A percentile compares a stretch with the other conserved stretches of the same genome.
phyloP scores from a whole-genome alignment of 1,139 yeast species.

The Suhomyces maxii region DNA sequence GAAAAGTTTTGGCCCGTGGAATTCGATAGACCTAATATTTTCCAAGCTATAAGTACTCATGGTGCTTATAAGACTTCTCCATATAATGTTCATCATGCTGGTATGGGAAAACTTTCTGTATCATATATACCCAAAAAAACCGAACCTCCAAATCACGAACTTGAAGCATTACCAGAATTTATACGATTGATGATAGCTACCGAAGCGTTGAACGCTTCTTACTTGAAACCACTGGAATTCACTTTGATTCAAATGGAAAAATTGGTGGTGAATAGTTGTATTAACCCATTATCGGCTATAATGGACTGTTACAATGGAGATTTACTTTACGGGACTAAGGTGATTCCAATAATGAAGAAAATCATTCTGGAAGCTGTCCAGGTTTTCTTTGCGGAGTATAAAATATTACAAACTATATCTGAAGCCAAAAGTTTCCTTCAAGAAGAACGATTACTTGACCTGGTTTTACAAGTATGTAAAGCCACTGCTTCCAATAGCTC shows the following conservation, averaged over 20 bases:
- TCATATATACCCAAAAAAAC: slow-evolving; percentile 27
- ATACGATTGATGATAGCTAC: slow-evolving; percentile 32
- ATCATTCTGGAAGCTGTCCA: slow-evolving; percentile 50
- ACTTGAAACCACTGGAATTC: slow-evolving; percentile 54
- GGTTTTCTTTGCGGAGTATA: slow-evolving; percentile 40
- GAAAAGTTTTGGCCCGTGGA: slow-evolving; percentile 54
- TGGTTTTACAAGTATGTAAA: slow-evolving; percentile 49
- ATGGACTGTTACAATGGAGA: slow-evolving; percentile 75
- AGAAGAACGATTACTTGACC: slow-evolving; percentile 42
- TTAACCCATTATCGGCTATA: slow-evolving; percentile 73
- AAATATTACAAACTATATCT: slow-evolving; percentile 30
- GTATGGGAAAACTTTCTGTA: slow-evolving; percentile 59
- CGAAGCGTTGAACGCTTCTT: slow-evolving; percentile 41
- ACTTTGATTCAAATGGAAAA: slow-evolving; percentile 70
- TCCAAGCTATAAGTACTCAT: slow-evolving; percentile 78
- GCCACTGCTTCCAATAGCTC: slow-evolving; percentile 62
- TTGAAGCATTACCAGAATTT: slow-evolving; percentile 28
- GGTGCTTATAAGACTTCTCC: slow-evolving; percentile 60
- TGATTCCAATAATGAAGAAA: slow-evolving; percentile 31
- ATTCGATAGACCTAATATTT: slow-evolving; percentile 52
- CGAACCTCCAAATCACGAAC: slow-evolving; percentile 3
- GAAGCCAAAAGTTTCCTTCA: slow-evolving; percentile 40
- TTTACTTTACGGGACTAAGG: slow-evolving; percentile 40
- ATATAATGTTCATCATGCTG: slow-evolving; percentile 63
- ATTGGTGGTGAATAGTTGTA: slow-evolving; percentile 69